Evolutionary conservation across 192 early-diverging fungal species (phyloP), one percentile per base, ranked within the genome.

Genomic region (Chytriomyces confervae): DNA sequence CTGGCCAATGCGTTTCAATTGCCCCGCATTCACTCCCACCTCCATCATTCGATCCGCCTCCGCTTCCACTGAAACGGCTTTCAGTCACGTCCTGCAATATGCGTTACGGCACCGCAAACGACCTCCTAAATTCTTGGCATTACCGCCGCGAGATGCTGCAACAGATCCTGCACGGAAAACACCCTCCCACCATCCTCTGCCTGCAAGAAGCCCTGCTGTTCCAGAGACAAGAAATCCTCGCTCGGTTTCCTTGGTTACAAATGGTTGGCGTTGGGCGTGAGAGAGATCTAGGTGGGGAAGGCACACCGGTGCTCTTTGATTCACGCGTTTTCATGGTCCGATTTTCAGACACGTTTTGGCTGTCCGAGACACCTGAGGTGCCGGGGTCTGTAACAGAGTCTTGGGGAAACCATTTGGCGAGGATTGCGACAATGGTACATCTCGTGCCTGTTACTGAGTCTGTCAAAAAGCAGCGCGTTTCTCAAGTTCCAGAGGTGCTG

Each of bases 161-260:
- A 18, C 43, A 27, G 18, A 23, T 67, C 16, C 48, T 36, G 0
- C 36, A 67, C 43, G 24, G 47, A 3, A 67, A n/a, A 18, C 66
- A 23, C 13, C 13, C 16, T 2, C 66, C 66, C 10, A 45, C 66
- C 45, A 23, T 67, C 13, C 48, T 67, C 23, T 29, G 66, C 45
- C 66, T 67, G 13, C 66, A 67, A 67, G 66, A 67, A 67, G 27
- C 66, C 45, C 45, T 67, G 13, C 48, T 67, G 23, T 67, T 67
- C 45, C 66, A 67, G 48, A 27, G 66, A 27, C 66, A 67, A 67
- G 43, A 67, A 67, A 67, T 67, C 24, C 43, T 46, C 5, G 66
- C 66, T 23, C 8, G 43, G 7, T 47, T 67, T 46, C 66, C 66
- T 13, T 67, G 66, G 66, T 67, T 47, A 7, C 66, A 67, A 47